phyloP scores from a whole-genome alignment of 2,329 filamentous ascomycete species.

The Aspergillus sp. region DNA sequence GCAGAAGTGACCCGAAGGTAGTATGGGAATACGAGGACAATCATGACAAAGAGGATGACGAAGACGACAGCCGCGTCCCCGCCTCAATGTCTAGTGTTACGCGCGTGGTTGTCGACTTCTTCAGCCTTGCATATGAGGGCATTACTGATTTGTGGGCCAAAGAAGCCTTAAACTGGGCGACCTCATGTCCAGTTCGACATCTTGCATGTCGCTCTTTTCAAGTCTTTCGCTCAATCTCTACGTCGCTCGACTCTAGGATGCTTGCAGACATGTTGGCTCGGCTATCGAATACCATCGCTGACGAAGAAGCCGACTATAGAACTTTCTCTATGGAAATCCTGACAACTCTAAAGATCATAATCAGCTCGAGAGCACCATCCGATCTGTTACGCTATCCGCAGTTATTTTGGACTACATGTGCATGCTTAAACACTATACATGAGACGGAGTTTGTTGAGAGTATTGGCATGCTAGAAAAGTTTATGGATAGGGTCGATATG shows the following conservation, averaged over 20 bases:
- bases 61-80: constrained; percentile 77
- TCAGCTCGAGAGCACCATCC: constrained; percentile 75
- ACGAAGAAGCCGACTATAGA: constrained; percentile 90
- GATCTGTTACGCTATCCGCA: constrained; percentile 89
- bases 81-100: constrained; percentile 84
- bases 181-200: constrained; percentile 91
- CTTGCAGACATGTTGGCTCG: constrained; percentile 94
- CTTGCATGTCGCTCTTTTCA: constrained; percentile 96
- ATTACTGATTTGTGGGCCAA: constrained; percentile 91
- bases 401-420: constrained; percentile 96
- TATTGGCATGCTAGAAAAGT: constrained; percentile 84
- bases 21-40: constrained; percentile 95
- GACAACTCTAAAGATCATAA: constrained; percentile 88
- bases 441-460: constrained; percentile 93
- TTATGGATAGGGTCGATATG: constrained; percentile 81
- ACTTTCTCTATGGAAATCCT: constrained; percentile 98
- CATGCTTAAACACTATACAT: constrained; percentile 94
- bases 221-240: constrained; percentile 90
- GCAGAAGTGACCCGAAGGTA: constrained; percentile 78
- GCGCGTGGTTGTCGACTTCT: constrained; percentile 77
- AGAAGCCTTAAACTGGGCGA: constrained; percentile 90
- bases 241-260: constrained; percentile 88
- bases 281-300: constrained; percentile 93
- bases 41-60: constrained; percentile 72
- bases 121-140: constrained; percentile 78